Evolutionary conservation across 2,329 filamentous ascomycete species (phyloP).

Genomic region (Fusarium irregulare): DNA sequence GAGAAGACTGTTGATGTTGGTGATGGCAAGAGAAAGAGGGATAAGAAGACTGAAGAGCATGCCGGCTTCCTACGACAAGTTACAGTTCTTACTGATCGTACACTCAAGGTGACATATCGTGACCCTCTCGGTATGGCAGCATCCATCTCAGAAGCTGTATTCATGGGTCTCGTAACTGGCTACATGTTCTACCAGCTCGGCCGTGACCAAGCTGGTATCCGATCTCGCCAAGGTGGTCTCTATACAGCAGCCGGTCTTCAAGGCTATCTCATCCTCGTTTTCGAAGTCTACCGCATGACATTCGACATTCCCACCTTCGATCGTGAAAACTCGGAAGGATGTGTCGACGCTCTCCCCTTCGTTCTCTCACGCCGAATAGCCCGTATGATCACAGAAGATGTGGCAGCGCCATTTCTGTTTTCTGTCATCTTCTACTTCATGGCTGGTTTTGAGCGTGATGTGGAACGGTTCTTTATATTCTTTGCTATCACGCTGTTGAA

Average conservation of each 20-base stretch:
- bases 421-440: slow-evolving; percentile 82
- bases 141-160: slow-evolving; percentile 74
- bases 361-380: slow-evolving; percentile 77
- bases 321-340: slow-evolving; percentile 78
- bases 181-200: slow-evolving; percentile 78
- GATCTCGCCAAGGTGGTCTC: slow-evolving; percentile 77
- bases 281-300: slow-evolving; percentile 80
- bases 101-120: slow-evolving; percentile 77
- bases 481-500: slow-evolving; percentile 74
- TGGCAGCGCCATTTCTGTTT: slow-evolving; percentile 78
- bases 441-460: slow-evolving; percentile 75
- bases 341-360: slow-evolving; percentile 76
- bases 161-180: slow-evolving; percentile 77
- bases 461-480: slow-evolving; percentile 76
- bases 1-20: slow-evolving; percentile 12
- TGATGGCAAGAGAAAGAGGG: slow-evolving; percentile 30
- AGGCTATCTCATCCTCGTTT: slow-evolving; percentile 80
- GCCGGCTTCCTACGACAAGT: slow-evolving; percentile 72
- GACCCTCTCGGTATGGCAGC: slow-evolving; percentile 81
- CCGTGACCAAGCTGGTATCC: slow-evolving; percentile 75
- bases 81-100: slow-evolving; percentile 73
- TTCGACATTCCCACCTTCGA: slow-evolving; percentile 82
- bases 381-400: slow-evolving; percentile 75
- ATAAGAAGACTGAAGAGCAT: slow-evolving; percentile 51
- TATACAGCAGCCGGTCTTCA: slow-evolving; percentile 79